Conservation (phyloP, 2,329 filamentous ascomycete species). For the Fusarium albidum region DNA sequence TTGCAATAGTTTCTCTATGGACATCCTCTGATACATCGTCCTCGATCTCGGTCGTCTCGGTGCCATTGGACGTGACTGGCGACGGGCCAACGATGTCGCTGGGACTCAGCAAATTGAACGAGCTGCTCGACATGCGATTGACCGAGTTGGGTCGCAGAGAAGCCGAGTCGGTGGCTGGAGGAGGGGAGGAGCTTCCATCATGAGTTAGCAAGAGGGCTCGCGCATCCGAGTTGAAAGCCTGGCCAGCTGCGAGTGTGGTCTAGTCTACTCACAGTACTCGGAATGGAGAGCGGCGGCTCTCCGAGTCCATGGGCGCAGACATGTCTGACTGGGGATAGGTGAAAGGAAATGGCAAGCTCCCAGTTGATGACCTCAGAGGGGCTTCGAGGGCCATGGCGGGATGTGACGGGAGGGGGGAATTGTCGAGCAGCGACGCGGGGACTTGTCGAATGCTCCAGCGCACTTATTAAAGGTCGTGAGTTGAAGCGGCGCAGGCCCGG, state of each 20-base stretch:
- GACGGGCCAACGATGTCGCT: slow-evolving; percentile 81
- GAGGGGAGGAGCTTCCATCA: slow-evolving; percentile 46
- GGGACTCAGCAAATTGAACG: slow-evolving; percentile 66
- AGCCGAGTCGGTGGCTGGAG: slow-evolving; percentile 51
- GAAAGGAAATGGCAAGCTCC: slow-evolving; percentile 51
- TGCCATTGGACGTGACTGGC: slow-evolving; percentile 85
- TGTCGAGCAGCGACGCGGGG: slow-evolving; percentile 22
- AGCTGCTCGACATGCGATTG: slow-evolving; percentile 56
- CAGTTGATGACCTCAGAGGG: slow-evolving; percentile 69
- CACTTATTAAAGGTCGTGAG: slow-evolving; percentile 16
- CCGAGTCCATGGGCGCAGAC: slow-evolving; percentile 62
- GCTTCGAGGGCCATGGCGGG: slow-evolving; percentile 53
- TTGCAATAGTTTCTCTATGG: slow-evolving; percentile 40
- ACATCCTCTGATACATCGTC: slow-evolving; percentile 75
- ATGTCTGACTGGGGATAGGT: slow-evolving; percentile 60
- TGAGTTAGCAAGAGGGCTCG: slow-evolving; percentile 17
- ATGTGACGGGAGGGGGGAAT: slow-evolving; percentile 10
- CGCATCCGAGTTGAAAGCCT: neutral
- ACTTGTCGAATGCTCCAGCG: slow-evolving; percentile 20
- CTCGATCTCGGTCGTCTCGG: slow-evolving; percentile 84
- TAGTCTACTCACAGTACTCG: slow-evolving; percentile 60
- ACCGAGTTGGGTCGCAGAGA: slow-evolving; percentile 62
- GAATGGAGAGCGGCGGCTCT: slow-evolving; percentile 57
- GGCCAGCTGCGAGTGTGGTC: slow-evolving; percentile 1
- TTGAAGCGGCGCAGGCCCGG: slow-evolving; percentile 23